Base-by-base conservation (phyloP, 352 stramenopile genomes). In the Phytophthora aleatoria region DNA sequence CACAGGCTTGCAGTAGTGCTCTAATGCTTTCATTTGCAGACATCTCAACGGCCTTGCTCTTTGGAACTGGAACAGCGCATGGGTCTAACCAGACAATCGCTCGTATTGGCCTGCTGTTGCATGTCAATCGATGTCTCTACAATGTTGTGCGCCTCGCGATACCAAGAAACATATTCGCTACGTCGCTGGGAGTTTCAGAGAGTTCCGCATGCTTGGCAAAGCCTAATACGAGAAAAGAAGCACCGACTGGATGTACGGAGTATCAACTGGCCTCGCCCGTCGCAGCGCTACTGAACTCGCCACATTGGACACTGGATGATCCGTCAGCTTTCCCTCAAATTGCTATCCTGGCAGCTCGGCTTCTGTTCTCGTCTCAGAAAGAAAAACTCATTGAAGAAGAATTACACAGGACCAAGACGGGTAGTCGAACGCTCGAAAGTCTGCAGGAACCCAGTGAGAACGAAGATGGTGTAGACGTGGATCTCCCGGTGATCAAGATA, bases 341-440 rank as follows among this genome's bases (percentile, higher is more conserved):
- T 11, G 27, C 51, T 9, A 3, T 24, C 1, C n/a, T 80, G 11
- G 61, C 61, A 5, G 24, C 36, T 26, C 24, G 38, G 26, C 27
- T 81, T 38, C 60, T 86, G 0, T 84, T 84, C 35, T 64, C 39
- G 13, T 56, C 66, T n/a, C 77, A 86, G 45, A 86, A 84, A 36
- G 55, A 77, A 11, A 64, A 53, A 41, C 50, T 86, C 3, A 63
- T 84, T 28, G 39, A 57, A 9, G 64, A 77, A 58, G 57, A 69
- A 7, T 38, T 86, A 16, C 48, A 26, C 3, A 65, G 54, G 26
- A 76, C 77, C 7, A 61, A 57, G 30, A 70, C 58, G 9, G 13
- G n/a, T 26, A 70, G 30, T 64, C 45, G 35, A 48, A n/a, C n/a
- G 3, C 5, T 54, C 26, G 50, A 50, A n/a, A 57, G 12, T 53